These are phyloP conservation scores for Tetraselmis striata DNA, from an alignment of 139 green algal genomes.

Conservation along the genomic window DNA sequence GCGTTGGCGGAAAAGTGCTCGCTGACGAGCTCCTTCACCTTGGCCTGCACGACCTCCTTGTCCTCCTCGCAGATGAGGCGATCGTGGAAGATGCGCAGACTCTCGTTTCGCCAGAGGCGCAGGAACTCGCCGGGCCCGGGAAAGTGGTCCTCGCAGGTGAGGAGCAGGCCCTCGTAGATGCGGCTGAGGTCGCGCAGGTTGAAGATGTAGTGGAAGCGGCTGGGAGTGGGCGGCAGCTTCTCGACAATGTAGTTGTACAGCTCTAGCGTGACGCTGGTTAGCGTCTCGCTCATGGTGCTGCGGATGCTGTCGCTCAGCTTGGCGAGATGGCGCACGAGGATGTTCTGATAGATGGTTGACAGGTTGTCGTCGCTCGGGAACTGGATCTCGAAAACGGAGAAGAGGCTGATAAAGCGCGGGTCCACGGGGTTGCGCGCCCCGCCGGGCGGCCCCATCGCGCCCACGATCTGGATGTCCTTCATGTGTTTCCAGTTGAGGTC, in stretches of 20 bases:
- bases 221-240: slow-evolving; percentile 68
- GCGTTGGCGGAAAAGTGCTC: slow-evolving; percentile 22
- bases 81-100: slow-evolving; percentile 68
- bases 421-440: slow-evolving; percentile 78
- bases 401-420: slow-evolving; percentile 76
- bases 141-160: slow-evolving; percentile 42
- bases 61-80: slow-evolving; percentile 52
- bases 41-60: slow-evolving; percentile 34
- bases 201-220: slow-evolving; percentile 82
- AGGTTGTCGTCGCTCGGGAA: slow-evolving; percentile 66
- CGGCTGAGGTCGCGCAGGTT: slow-evolving; percentile 72
- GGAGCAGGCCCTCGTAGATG: slow-evolving; percentile 62
- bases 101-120: slow-evolving; percentile 68
- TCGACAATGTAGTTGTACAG: slow-evolving; percentile 73
- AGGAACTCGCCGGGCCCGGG: slow-evolving; percentile 42
- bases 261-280: slow-evolving; percentile 54
- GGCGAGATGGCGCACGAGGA: slow-evolving; percentile 49
- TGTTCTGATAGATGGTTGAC: slow-evolving; percentile 69
- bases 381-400: slow-evolving; percentile 77
- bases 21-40: slow-evolving; percentile 36
- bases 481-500: slow-evolving; percentile 88
- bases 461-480: slow-evolving; percentile 76
- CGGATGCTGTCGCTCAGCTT: slow-evolving; percentile 50
- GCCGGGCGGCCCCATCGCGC: slow-evolving; percentile 79
- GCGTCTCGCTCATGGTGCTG: slow-evolving; percentile 26